phyloP scores from a whole-genome alignment of 2,329 filamentous ascomycete species.

The Fusarium guadeloupense region DNA sequence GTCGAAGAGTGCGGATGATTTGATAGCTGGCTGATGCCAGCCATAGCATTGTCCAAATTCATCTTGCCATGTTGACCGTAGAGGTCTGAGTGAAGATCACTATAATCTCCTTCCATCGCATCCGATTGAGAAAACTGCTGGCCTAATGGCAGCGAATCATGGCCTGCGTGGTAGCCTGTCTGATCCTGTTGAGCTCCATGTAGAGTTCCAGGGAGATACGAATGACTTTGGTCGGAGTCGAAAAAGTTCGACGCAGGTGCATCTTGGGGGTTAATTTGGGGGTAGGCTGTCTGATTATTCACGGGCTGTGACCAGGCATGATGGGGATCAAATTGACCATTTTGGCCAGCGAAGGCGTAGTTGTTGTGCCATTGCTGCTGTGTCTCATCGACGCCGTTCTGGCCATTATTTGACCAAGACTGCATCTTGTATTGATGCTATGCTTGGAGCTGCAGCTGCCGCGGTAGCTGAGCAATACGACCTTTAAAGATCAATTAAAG shows the following conservation, averaged over 20 bases:
- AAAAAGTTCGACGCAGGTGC: conserved; percentile 48
- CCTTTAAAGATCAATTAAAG: conserved; percentile 36
- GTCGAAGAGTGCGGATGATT: conserved; percentile 46
- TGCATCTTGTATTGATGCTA: conserved; percentile 48
- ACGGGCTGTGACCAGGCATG: conserved; percentile 53
- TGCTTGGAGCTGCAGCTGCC: conserved; percentile 36
- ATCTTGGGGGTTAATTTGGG: conserved; percentile 47
- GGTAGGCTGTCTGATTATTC: conserved; percentile 46
- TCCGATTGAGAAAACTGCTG: conserved; percentile 50
- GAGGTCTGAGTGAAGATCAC: conserved; percentile 50
- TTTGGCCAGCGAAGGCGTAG: conserved; percentile 47
- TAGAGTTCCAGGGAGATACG: conserved; percentile 46
- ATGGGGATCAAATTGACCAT: conserved; percentile 51
- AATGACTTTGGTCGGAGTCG: conserved; percentile 46
- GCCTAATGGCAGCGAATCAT: conserved; percentile 46
- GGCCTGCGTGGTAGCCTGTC: conserved; percentile 45
- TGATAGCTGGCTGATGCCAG: conserved; percentile 46
- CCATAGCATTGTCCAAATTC: conserved; percentile 42
- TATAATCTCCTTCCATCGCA: conserved; percentile 50
- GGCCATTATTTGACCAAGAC: conserved; percentile 52
- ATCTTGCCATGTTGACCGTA: conserved; percentile 51
- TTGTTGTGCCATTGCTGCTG: conserved; percentile 49
- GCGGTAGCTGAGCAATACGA: conserved; percentile 30
- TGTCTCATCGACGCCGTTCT: conserved; percentile 50
- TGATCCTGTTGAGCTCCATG: conserved; percentile 45